Base-by-base conservation (phyloP, 2,329 filamentous ascomycete species). In the Atkinsonella texensis region DNA sequence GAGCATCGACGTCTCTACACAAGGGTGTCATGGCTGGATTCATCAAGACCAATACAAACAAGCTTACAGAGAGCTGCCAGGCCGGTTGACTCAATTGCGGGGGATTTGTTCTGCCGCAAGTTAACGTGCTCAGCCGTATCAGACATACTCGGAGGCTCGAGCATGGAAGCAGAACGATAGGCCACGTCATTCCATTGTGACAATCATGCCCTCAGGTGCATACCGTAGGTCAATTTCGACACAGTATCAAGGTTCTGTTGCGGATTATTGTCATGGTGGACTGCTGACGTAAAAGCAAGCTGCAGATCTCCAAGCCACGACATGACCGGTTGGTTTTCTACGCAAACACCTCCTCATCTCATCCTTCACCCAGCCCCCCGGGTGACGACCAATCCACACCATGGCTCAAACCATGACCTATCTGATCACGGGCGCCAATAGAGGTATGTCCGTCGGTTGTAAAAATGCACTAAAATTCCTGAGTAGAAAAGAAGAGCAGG, bases 361-460 rank as follows among this genome's bases (percentile, higher is more conserved):
- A 28, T 28, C 28, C 28, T 28, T 28, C 28, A 28, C 4, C 28
- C 28, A 28, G 28, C 7, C 28, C 7, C 28, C 28, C 5, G 28
- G 2, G 28, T 6, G 28, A 28, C 28, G 35, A 38, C 35, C 2
- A 38, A 38, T 15, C 33, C 13, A 12, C 35, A 46, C 11, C 20
- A 49, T 49, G 41, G 45, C 45, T 17, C 18, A 41, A 4, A 45
- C 31, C 9, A 44, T 47, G 44, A 48, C 43, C n/a, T 52, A 54
- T 38, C 52, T 56, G 31, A 50, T 56, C 40, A 56, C 53, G 1
- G 55, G 55, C 10, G 49, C 53, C 43, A 55, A 56, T 33, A 52
- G 49, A 48, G 55, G 53, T 52, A 49, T 35, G 41, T 38, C 20
- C 11, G 38, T 18, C 4, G 4, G 28, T 28, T 6, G 5, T 8